phyloP scores from a whole-genome alignment of 2,329 filamentous ascomycete genomes.

The Aspergillus ochraceoroseus region DNA sequence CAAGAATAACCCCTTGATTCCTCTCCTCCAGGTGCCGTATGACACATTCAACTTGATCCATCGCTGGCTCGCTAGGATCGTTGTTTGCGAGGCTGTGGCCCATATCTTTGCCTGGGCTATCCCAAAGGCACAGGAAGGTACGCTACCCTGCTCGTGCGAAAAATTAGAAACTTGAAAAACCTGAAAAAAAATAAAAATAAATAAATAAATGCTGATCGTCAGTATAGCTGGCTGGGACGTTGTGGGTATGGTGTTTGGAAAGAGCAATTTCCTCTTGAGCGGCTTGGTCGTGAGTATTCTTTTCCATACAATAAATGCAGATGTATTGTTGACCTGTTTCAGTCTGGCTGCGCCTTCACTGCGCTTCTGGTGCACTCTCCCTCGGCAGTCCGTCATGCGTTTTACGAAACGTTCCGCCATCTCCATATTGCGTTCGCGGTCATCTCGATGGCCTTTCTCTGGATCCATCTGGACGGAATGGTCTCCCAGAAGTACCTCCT shows the following conservation, averaged over 20 bases:
- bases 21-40: slow-evolving; percentile 41
- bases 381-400: slow-evolving; percentile 82
- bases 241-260: slow-evolving; percentile 28
- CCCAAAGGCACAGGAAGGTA: slow-evolving; percentile 54
- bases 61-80: slow-evolving; percentile 70
- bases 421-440: slow-evolving; percentile 73
- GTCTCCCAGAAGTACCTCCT: slow-evolving; percentile 71
- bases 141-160: slow-evolving; percentile 1
- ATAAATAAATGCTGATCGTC: slow-evolving; percentile 51
- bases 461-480: slow-evolving; percentile 68
- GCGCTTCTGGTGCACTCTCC: slow-evolving; percentile 65
- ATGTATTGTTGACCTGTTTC: slow-evolving; percentile 12
- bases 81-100: slow-evolving; percentile 62
- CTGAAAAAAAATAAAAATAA: too few relatives aligned
- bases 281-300: slow-evolving; percentile 43
- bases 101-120: slow-evolving; percentile 71
- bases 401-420: slow-evolving; percentile 94
- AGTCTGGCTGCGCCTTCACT: slow-evolving; percentile 53
- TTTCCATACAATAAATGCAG: too few relatives aligned
- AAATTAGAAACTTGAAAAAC: too few relatives aligned
- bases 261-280: slow-evolving; percentile 35
- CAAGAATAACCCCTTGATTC: slow-evolving; percentile 44
- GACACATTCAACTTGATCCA: slow-evolving; percentile 58
- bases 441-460: slow-evolving; percentile 64
- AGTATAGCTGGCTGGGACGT: slow-evolving; percentile 42